Percentiles rank a stretch among this genome's conserved stretches.
phyloP scores from a whole-genome alignment of 2,329 filamentous ascomycete species.

The Pseudogymnoascus sp. region DNA sequence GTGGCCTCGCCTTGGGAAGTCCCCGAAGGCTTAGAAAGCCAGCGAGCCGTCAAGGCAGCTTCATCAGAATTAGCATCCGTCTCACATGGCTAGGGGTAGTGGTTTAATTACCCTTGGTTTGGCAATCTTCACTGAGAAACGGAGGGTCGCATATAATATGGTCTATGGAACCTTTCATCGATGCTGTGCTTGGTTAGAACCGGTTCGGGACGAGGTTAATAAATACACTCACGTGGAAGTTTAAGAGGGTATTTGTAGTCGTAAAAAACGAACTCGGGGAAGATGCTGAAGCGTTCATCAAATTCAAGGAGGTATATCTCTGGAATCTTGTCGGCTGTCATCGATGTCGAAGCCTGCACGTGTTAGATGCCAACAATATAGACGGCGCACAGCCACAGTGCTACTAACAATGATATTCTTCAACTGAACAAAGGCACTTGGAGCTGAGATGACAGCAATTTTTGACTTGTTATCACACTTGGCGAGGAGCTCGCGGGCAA shows the following conservation, averaged over 20 bases:
- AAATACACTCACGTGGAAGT: slow-evolving; percentile 42
- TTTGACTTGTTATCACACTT: slow-evolving; percentile 47
- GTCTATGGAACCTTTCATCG: slow-evolving; percentile 57
- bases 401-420: slow-evolving; percentile 57
- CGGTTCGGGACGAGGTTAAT: neutral
- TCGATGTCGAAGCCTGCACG: slow-evolving; percentile 15
- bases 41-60: slow-evolving; percentile 69
- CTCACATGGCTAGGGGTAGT: neutral
- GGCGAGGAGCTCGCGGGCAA: slow-evolving; percentile 58
- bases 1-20: neutral
- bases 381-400: neutral
- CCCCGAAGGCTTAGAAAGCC: slow-evolving; percentile 47
- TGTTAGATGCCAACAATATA: slow-evolving; percentile 2
- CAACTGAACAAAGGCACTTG: slow-evolving; percentile 68
- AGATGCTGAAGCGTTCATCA: slow-evolving; percentile 64
- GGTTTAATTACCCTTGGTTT: slow-evolving; percentile 55
- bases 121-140: slow-evolving; percentile 71
- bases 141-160: slow-evolving; percentile 70
- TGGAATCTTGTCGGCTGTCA: slow-evolving; percentile 37
- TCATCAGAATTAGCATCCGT: neutral
- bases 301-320: slow-evolving; percentile 62
- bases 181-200: slow-evolving; percentile 26
- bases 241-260: slow-evolving; percentile 63
- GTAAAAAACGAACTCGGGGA: slow-evolving; percentile 66
- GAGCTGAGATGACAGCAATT: slow-evolving; percentile 65